These are phyloP conservation scores for Teratosphaeria nubilosa DNA, from an alignment of 2,329 filamentous ascomycete species.

Conservation along the genomic window DNA sequence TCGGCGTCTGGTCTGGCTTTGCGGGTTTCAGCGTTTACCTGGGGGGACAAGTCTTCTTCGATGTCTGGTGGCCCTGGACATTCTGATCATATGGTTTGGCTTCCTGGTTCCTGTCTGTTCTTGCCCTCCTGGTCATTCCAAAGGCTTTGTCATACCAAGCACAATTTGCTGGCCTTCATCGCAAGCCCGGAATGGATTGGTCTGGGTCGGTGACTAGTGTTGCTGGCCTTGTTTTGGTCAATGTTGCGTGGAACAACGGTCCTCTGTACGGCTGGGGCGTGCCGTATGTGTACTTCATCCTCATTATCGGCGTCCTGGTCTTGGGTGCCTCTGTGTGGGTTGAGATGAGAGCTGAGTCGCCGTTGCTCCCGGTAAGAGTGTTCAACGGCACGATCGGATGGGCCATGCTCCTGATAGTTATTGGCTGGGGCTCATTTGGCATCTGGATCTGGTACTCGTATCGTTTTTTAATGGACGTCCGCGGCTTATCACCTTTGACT, in stretches of 20 bases:
- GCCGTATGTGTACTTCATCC: slow-evolving; percentile 19
- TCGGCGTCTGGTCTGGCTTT: slow-evolving; percentile 31
- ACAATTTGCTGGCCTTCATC: slow-evolving; percentile 8
- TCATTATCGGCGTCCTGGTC: slow-evolving; percentile 21
- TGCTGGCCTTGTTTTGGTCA: slow-evolving; percentile 22
- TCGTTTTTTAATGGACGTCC: slow-evolving; percentile 38
- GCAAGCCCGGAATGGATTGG: slow-evolving; percentile 13
- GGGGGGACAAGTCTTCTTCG: slow-evolving; percentile 20
- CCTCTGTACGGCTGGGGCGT: slow-evolving; percentile 23
- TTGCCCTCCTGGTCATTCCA: slow-evolving; percentile 20
- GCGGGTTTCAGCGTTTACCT: slow-evolving; percentile 30
- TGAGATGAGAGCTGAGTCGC: slow-evolving; percentile 15
- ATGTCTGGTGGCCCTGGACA: slow-evolving; percentile 28
- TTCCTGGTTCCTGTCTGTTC: slow-evolving; percentile 13
- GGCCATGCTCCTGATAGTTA: slow-evolving; percentile 12
- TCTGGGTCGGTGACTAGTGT: slow-evolving; percentile 21
- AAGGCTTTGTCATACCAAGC: slow-evolving; percentile 11
- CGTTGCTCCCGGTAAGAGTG: slow-evolving; percentile 17
- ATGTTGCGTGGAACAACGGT: slow-evolving; percentile 25
- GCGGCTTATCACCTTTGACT: slow-evolving; percentile 33
- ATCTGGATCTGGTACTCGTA: slow-evolving; percentile 27
- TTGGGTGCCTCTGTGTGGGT: slow-evolving; percentile 21
- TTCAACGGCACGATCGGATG: slow-evolving; percentile 17
- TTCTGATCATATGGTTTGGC: slow-evolving; percentile 24
- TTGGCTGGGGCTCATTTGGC: slow-evolving; percentile 3